Evolutionary conservation across 768 basidiomycete genomes (phyloP), one percentile per base, ranked within the genome.

Genomic region (Amanita inopinata): DNA sequence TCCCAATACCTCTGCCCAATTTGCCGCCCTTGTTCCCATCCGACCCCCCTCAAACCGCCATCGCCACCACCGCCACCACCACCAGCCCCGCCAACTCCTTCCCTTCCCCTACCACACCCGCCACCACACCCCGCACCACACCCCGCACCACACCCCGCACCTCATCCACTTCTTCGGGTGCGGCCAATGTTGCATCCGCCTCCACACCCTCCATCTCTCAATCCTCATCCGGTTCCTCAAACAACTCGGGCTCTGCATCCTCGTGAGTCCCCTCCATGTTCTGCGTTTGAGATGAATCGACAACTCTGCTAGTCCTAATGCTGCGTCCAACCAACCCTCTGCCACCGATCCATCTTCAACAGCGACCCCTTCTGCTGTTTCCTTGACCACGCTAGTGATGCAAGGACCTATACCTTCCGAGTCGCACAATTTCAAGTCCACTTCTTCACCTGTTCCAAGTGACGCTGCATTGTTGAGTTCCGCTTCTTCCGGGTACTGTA

Each of bases 401-500:
- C 25, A 11, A 22, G 17, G 4, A 9, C n/a, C 22, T 12, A 19
- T 34, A 19, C n/a, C 22, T 8, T 45, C 40, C 3, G 40, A 40
- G 2, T 38, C 40, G 20, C 38, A 35, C 2, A 40, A 20, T 24
- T 32, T 40, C 18, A 3, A 30, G 4, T 44, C 37, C 35, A 31
- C 38, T 22, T 38, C 38, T 20, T 45, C 35, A 0, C 33, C 40
- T 12, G 27, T 32, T 7, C 34, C 46, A 12, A 40, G 46, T 36
- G 17, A 17, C 15, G 19, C 34, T 12, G 32, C 38, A 12, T 39
- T 23, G 40, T 17, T 11, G 4, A 33, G 35, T 17, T 43, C 50
- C 28, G 19, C 47, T n/a, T 41, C 38, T 38, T 48, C 50, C 10
- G 54, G 50, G 51, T 52, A 33, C n/a, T n/a, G n/a, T n/a, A n/a